Base-by-base conservation (phyloP, 805 yeast genomes). In the Pichia kluyveri region DNA sequence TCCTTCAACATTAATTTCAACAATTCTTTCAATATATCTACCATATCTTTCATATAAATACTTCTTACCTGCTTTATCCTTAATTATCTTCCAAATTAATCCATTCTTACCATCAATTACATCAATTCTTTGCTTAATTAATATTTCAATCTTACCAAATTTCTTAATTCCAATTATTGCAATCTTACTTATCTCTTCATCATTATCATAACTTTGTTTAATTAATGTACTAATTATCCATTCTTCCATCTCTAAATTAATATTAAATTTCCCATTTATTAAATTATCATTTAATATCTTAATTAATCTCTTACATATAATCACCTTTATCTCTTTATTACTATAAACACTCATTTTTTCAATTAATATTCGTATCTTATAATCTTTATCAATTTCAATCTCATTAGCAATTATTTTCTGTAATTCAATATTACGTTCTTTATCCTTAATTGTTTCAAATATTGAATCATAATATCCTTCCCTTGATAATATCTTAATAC, bases 391-490 rank as follows among this genome's bases (percentile, higher is more conserved):
- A 54, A 79, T 80, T 53, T 82, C 82, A 60, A 90, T 66, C 44
- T 79, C 79, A 36, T 76, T 75, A 46, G 91, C 68, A 11, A 86
- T 71, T 8, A 77, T 58, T 31, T 75, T 65, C 12, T 85, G 67
- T 40, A 87, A 65, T 54, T 77, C 81, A 45, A 43, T 27, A 26
- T 37, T 17, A 14, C 9, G 18, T 41, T 31, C 28, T 12, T 18
- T 8, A 9, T 34, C 12, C 51, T 73, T 73, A 17, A 85, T 71
- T 46, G 89, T 76, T 56, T 86, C 86, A 56, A 84, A 82, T 45
- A 89, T 70, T 65, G 86, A 80, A 49, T 83, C 89, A 65, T 87
- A 86, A 50, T 91, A 74, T 56, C 89, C 84, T 93, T 96, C 86
- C 52, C 85, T 80, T 44, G 80, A 84, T 49, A 93, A 61, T 55